Conservation (phyloP, 352 stramenopile genomes). For the Phytophthora ohioensis region DNA sequence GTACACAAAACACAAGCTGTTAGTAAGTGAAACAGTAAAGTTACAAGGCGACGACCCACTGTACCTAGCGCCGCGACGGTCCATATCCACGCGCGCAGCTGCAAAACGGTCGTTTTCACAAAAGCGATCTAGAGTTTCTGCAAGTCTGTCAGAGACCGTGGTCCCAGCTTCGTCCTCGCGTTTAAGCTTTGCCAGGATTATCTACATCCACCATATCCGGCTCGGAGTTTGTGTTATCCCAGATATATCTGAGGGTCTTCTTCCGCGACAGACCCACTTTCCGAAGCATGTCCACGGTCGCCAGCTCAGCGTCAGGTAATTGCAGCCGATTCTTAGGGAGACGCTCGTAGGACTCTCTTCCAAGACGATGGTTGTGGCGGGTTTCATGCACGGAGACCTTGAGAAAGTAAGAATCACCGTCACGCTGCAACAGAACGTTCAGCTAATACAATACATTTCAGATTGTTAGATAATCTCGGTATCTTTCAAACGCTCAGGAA, state of each 20-base stretch:
- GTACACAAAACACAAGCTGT: background rate
- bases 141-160: background rate
- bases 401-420: background rate
- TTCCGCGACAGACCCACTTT: background rate
- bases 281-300: conserved; percentile 1
- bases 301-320: background rate
- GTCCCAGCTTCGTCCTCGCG: background rate
- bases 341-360: background rate
- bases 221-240: background rate
- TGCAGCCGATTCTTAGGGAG: background rate
- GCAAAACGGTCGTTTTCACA: conserved; percentile 3
- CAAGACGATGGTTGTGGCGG: conserved; percentile 4
- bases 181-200: conserved; percentile 7
- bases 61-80: background rate
- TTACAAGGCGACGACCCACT: too few species aligned
- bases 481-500: too few species aligned
- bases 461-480: background rate
- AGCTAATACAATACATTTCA: background rate
- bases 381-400: background rate
- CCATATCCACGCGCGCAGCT: background rate
- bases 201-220: background rate
- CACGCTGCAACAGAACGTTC: background rate
- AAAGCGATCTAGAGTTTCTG: background rate
- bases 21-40: background rate
- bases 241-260: background rate